Conservation (phyloP, 768 basidiomycete genomes). For the Xerocomus potaroensis region DNA sequence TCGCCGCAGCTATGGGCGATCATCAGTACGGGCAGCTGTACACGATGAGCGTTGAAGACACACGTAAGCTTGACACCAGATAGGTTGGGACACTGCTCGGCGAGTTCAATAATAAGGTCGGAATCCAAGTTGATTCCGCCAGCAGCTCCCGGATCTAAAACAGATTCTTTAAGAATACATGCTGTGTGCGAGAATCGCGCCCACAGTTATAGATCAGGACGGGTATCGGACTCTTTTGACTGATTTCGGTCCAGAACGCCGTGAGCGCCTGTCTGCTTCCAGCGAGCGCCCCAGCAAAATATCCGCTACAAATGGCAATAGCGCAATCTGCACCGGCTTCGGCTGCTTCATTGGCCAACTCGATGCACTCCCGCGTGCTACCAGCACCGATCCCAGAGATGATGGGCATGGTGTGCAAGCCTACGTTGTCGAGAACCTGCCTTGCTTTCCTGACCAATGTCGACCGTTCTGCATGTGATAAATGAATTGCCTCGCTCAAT, state of each 20-base stretch:
- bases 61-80: slow-evolving; percentile 89
- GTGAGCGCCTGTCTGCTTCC: slow-evolving; percentile 65
- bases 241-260: slow-evolving; percentile 72
- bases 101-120: slow-evolving; percentile 79
- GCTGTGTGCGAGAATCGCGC: slow-evolving; percentile 16
- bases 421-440: slow-evolving; percentile 63
- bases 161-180: slow-evolving; percentile 1
- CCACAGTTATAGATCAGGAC: slow-evolving; percentile 86
- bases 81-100: slow-evolving; percentile 69
- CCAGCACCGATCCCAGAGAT: slow-evolving; percentile 81
- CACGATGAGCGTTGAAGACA: slow-evolving; percentile 25
- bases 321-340: slow-evolving; percentile 81
- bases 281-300: slow-evolving; percentile 75
- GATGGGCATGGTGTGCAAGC: slow-evolving; percentile 55
- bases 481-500: slow-evolving; percentile 83
- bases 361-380: slow-evolving; percentile 79
- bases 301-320: slow-evolving; percentile 84
- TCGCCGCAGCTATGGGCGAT: slow-evolving; percentile 68
- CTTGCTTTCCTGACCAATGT: slow-evolving; percentile 64
- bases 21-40: slow-evolving; percentile 3
- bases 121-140: slow-evolving; percentile 92
- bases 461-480: slow-evolving; percentile 62
- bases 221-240: slow-evolving; percentile 78
- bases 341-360: slow-evolving; percentile 72
- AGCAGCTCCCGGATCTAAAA: slow-evolving; percentile 77